phyloP scores from a whole-genome alignment of 768 basidiomycete genomes.

The Suillus plorans region DNA sequence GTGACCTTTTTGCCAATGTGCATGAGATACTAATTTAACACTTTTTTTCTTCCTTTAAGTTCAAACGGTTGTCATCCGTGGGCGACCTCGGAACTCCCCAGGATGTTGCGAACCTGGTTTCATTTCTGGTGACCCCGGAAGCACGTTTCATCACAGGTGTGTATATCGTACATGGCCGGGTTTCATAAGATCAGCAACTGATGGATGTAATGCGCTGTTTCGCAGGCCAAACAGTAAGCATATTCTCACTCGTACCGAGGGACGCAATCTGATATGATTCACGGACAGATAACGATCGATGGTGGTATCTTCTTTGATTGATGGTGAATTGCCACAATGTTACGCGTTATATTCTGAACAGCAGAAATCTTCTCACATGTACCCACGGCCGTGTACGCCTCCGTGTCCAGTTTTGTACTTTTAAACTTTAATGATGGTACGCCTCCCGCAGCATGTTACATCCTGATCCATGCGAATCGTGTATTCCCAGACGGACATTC shows the following conservation, averaged over 20 bases:
- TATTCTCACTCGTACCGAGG: not conserved
- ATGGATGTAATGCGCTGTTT: not conserved
- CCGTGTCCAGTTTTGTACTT: no score
- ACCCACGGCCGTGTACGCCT: not conserved
- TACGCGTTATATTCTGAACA: conserved; percentile 15
- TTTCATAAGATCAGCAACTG: not conserved
- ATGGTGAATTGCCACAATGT: not conserved
- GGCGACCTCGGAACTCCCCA: conserved; percentile 25
- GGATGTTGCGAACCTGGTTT: conserved; percentile 38
- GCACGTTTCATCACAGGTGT: conserved; percentile 36
- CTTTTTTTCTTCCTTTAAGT: conserved; percentile 7
- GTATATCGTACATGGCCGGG: conserved; percentile 13
- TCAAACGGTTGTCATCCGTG: conserved; percentile 13
- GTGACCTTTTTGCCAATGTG: conserved; percentile 9
- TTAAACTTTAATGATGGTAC: no score
- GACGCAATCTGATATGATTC: not conserved
- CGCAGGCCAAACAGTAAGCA: conserved; percentile 28
- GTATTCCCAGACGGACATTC: no score
- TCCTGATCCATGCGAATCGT: no score
- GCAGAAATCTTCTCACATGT: conserved; percentile 11
- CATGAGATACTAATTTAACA: not conserved
- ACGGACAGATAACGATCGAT: conserved; percentile 22
- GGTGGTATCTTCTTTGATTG: conserved; percentile 27
- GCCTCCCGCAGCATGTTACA: no score
- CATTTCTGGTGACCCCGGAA: conserved; percentile 34